Evolutionary conservation across 306 rosid genomes (phyloP).

Genomic region (Rubus parviflorus): DNA sequence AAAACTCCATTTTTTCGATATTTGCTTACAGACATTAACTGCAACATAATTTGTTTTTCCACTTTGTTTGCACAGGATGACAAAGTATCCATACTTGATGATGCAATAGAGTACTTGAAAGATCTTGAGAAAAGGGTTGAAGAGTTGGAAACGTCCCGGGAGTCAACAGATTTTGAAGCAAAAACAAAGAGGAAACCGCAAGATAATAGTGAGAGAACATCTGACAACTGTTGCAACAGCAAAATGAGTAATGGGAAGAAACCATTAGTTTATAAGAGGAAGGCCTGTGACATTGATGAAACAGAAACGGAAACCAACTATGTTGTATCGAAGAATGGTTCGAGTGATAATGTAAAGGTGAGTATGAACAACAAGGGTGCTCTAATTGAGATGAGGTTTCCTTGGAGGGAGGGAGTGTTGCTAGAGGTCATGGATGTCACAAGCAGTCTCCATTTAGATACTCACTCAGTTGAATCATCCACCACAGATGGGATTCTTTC

Average conservation of each 20-base stretch:
- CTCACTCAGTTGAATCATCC: conserved; percentile 72
- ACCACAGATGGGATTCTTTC: conserved; percentile 56
- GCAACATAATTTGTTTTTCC: neutral
- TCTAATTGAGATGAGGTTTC: conserved; percentile 56
- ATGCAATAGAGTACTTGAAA: conserved; percentile 67
- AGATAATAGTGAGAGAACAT: conserved; percentile 60
- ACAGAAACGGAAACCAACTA: conserved; percentile 35
- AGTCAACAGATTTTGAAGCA: conserved; percentile 36
- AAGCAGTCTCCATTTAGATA: conserved; percentile 55
- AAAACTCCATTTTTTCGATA: conserved; percentile 9
- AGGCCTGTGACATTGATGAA: conserved; percentile 52
- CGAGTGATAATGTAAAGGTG: conserved; percentile 42
- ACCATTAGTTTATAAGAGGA: conserved; percentile 63
- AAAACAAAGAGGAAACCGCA: conserved; percentile 49
- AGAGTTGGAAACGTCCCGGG: conserved; percentile 55
- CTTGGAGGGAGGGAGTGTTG: conserved; percentile 52
- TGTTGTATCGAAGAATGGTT: conserved; percentile 27
- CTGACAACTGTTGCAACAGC: conserved; percentile 55
- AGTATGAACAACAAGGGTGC: conserved; percentile 42
- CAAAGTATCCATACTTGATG: conserved; percentile 77
- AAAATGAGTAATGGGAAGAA: conserved; percentile 46
- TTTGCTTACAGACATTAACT: conserved; percentile 2
- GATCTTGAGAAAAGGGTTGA: conserved; percentile 71
- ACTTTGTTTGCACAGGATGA: conserved; percentile 59
- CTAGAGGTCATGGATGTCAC: conserved; percentile 66